Conservation (phyloP, 2,329 filamentous ascomycete species). For the Monosporascus cannonballus region DNA sequence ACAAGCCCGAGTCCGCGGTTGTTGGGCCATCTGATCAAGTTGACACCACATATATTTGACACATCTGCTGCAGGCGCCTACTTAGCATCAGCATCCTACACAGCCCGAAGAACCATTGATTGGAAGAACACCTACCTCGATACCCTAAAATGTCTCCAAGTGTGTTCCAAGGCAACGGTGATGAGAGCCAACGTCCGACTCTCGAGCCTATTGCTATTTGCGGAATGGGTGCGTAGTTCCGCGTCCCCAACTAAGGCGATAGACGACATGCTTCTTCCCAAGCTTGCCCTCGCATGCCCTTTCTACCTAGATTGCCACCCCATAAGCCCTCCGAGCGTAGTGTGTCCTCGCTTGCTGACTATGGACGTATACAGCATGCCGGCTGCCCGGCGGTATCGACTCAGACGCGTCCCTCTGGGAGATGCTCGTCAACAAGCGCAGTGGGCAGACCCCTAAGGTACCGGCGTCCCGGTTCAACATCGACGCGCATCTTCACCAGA, state of each 20-base stretch:
- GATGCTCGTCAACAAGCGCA: constrained; percentile 14
- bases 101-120: neutral
- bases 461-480: constrained; percentile 18
- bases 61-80: no score
- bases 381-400: constrained; percentile 12
- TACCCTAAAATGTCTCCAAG: constrained; percentile 6
- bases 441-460: constrained; percentile 14
- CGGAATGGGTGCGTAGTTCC: constrained; percentile 18
- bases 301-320: no score
- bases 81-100: no score
- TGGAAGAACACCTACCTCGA: neutral
- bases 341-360: neutral
- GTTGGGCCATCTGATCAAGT: no score
- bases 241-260: neutral
- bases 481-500: constrained; percentile 17
- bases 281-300: no score
- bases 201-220: constrained; percentile 20
- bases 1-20: no score
- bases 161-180: neutral
- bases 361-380: constrained; percentile 8
- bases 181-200: constrained; percentile 1
- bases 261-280: no score
- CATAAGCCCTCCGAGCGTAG: no score
- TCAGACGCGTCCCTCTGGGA: constrained; percentile 15
- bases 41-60: no score